Conservation (phyloP, 495 filamentous ascomycete genomes). For the Penicillium argentinense region DNA sequence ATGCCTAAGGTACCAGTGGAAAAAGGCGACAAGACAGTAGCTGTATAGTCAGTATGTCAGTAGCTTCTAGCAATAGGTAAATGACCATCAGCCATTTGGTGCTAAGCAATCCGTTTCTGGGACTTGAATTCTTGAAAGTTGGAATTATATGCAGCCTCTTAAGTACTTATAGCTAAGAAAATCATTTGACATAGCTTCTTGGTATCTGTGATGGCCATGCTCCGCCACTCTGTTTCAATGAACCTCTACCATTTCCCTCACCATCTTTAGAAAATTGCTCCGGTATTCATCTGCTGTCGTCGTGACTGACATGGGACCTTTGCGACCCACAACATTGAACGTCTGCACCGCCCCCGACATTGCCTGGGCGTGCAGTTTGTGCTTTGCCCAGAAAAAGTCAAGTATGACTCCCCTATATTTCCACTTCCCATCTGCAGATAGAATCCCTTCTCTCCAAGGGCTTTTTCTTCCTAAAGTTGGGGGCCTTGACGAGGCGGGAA, state of each 20-base stretch:
- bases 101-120: no score
- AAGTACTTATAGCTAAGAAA: no score
- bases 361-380: constrained; percentile 59
- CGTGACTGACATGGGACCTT: constrained; percentile 71
- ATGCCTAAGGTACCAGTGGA: neutral
- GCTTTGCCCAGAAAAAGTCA: constrained; percentile 73
- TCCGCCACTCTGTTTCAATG: no score
- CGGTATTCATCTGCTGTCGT: constrained; percentile 65
- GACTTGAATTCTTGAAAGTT: no score
- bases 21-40: no score
- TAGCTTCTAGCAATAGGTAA: no score
- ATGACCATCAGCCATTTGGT: no score
- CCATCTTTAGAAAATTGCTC: constrained; percentile 63
- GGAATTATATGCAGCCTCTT: no score
- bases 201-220: no score
- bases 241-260: constrained; percentile 54
- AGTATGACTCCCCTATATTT: constrained; percentile 61
- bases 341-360: constrained; percentile 61
- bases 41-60: no score
- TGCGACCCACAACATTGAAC: constrained; percentile 56
- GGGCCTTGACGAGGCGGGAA: constrained; percentile 39
- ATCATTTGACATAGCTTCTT: no score
- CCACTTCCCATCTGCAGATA: constrained; percentile 59
- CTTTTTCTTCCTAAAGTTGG: constrained; percentile 24
- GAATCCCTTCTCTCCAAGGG: constrained; percentile 57